Evolutionary conservation across 768 basidiomycete genomes (phyloP).

Genomic region (Imleria badia): DNA sequence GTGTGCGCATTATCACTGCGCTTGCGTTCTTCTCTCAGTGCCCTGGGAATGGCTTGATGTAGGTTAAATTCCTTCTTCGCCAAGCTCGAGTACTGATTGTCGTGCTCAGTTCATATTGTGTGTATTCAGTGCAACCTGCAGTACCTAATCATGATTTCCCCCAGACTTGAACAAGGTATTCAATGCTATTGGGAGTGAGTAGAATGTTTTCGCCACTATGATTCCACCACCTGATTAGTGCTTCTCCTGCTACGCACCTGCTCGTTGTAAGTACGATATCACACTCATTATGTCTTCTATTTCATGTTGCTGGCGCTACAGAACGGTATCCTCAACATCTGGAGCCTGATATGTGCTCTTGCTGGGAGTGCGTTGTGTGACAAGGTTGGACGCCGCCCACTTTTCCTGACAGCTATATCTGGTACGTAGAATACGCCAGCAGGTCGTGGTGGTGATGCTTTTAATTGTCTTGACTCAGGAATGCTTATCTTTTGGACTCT

Average conservation of each 20-base stretch:
- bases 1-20: constrained; percentile 39
- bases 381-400: constrained; percentile 45
- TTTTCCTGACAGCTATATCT: constrained; percentile 48
- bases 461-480: constrained; percentile 35
- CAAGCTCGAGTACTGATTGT: not conserved
- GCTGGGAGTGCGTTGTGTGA: constrained; percentile 48
- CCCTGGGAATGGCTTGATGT: constrained; percentile 48
- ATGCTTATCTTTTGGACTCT: constrained; percentile 40
- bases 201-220: not conserved
- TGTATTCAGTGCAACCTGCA: not conserved
- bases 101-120: not conserved
- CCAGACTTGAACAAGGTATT: not conserved
- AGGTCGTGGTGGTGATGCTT: constrained; percentile 31
- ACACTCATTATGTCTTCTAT: not conserved
- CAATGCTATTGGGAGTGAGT: not conserved
- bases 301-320: constrained; percentile 14
- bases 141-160: not conserved
- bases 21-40: constrained; percentile 62
- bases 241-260: constrained; percentile 34
- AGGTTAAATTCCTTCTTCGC: constrained; percentile 19
- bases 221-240: not conserved
- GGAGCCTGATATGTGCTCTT: constrained; percentile 51
- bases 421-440: constrained; percentile 31
- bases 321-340: constrained; percentile 55
- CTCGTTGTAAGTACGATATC: constrained; percentile 32